These are phyloP conservation scores for Diospyros lotus DNA, from an alignment of 148 eudicot genomes.

Conservation along the genomic window DNA sequence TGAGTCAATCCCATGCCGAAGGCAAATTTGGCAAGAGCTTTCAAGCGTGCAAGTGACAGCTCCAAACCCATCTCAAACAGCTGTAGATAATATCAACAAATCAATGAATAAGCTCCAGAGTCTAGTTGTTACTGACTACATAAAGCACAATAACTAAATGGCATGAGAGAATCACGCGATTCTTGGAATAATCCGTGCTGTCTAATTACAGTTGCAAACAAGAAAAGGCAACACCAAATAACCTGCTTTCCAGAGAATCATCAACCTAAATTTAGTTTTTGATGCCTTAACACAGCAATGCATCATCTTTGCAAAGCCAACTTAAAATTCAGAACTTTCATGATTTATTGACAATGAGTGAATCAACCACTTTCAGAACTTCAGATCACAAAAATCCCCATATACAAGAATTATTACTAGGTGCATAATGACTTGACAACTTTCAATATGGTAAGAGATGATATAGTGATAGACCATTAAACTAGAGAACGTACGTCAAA, in stretches of 20 bases:
- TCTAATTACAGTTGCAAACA: constrained; percentile 6
- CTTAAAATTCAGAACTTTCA: neutral
- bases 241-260: neutral
- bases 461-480: neutral
- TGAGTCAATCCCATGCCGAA: too few relatives aligned
- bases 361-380: neutral
- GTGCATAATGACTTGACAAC: neutral
- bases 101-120: too few relatives aligned
- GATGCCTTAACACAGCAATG: neutral
- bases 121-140: too few relatives aligned
- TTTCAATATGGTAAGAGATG: neutral
- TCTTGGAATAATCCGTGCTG: neutral
- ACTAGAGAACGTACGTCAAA: neutral
- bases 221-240: neutral
- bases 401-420: neutral
- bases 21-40: too few relatives aligned
- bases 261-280: neutral
- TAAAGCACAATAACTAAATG: neutral
- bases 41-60: too few relatives aligned
- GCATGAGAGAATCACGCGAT: constrained; percentile 5
- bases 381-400: neutral
- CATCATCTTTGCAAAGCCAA: neutral
- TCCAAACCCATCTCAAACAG: too few relatives aligned
- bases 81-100: too few relatives aligned
- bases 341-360: neutral